Evolutionary conservation across 257 asterid species (phyloP), one percentile per base, ranked within the genome.

Genomic region (Plantago elongata): DNA sequence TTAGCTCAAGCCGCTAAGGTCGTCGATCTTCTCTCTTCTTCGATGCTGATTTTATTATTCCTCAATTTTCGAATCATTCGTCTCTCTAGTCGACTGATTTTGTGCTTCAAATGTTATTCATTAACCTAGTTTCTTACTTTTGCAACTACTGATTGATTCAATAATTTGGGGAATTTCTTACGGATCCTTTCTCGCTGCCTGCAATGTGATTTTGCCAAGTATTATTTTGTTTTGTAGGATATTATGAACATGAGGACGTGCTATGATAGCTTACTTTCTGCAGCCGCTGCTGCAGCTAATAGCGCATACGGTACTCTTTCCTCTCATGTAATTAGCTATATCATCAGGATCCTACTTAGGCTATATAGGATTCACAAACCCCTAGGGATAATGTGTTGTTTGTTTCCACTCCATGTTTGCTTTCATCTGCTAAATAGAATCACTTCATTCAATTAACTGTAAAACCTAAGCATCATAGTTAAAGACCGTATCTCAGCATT

Each of bases 281-380:
- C 99, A 10, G 99, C 99, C 51, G 99, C 99, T 9, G 99, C 96
- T 12, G 81, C 97, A 13, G 79, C 96, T 30, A 92, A 92, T 68
- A 83, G 96, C 75, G 99, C 96, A 68, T 89, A 84, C 63, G 97
- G 97, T 91, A 84, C 63, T 48, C 51, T 30, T 57, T 62, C 34
- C n/a, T 62, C 29, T 46, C 54, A 45, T 65, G 38, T 51, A 34
- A 34, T 34, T 34, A 34, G 40, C 7, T 34, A 34, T 34, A 4
- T 34, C 8, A 34, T 4, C 40, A 34, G 40, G 8, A 4, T 34
- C 40, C 8, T 34, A 34, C 40, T 34, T 7, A 0, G 40, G 40
- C 5, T 34, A 7, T 34, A 34, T 34, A 34, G 40, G 8, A 34
- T 34, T 34, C 5, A 34, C 5, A 34, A 34, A 34, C 40, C 40